Evolutionary conservation across 2,329 filamentous ascomycete genomes (phyloP), one percentile per base, ranked within the genome.

Genomic region (Dothistroma septosporum): DNA sequence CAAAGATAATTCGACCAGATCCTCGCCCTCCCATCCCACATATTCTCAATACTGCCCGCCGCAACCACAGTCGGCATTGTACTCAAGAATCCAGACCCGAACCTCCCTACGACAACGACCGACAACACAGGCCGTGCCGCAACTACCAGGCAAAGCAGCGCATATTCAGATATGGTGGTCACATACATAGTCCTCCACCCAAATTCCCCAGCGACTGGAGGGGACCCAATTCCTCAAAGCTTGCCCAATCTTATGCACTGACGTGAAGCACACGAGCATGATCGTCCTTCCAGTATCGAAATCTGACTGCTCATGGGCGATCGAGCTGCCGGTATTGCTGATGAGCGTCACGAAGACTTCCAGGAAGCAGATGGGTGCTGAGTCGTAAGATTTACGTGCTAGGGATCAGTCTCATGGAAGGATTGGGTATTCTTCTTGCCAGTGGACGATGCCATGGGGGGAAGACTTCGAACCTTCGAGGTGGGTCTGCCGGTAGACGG

Each of bases 21-120:
- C 8, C 79, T 73, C 21, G 72, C 72, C 50, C 73, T 69, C 4
- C 75, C 73, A 58, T 80, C 76, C 70, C 76, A 82, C 68, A 83
- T 76, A 61, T 83, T 80, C 61, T 83, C 80, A 33, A 82, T 74
- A 54, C 77, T 80, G 1, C 80, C 79, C 0, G 77, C 74, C 9
- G 78, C 76, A 6, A 82, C 78, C 22, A 79, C 77, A 0, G 78
- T 75, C 1, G 80, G 80, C 12, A 81, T 76, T 4, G 80, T 78
- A 0, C 80, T 80, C 10, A 79, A 68, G 5, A 80, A 64, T 0
- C 80, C 81, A 3, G 76, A 76, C 4, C 78, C 22, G 37, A 80
- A 74, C 6, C 80, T 74, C 24, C 78, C 77, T 2, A 78, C 48
- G n/a, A 77, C 66, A 1, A 78, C 73, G 0, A 70, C 74, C 0